These are phyloP conservation scores for Mortierella sp. DNA, from an alignment of 371 early-diverging fungal genomes.

Conservation along the genomic window DNA sequence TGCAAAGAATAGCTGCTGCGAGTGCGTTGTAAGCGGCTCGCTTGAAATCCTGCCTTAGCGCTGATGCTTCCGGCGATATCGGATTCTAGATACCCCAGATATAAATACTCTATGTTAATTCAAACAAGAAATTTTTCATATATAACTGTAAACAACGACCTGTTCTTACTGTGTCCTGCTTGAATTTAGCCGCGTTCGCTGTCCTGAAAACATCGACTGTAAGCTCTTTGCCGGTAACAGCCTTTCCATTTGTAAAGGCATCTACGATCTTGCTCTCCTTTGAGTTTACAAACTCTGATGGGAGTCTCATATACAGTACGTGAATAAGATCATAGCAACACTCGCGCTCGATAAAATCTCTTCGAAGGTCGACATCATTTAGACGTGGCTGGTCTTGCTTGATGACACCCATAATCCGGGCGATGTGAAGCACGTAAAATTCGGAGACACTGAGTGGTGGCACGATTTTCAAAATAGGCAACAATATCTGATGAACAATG, in stretches of 20 bases:
- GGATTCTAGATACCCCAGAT: constrained; percentile 17
- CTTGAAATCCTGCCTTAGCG: constrained; percentile 57
- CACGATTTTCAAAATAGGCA: constrained; percentile 62
- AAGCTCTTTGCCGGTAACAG: constrained; percentile 47
- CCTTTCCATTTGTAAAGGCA: constrained; percentile 31
- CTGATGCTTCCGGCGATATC: constrained; percentile 35
- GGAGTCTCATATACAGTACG: constrained; percentile 58
- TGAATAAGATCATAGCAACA: constrained; percentile 58
- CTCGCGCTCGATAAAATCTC: constrained; percentile 61
- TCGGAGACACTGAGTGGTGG: constrained; percentile 58
- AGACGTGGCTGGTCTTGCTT: constrained; percentile 45
- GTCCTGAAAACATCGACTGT: constrained; percentile 52
- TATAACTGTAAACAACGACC: neutral
- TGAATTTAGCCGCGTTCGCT: constrained; percentile 51
- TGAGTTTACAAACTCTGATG: constrained; percentile 55
- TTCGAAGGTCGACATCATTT: constrained; percentile 55
- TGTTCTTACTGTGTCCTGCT: constrained; percentile 37
- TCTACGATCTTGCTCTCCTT: constrained; percentile 58
- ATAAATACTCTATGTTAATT: neutral
- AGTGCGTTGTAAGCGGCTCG: constrained; percentile 74
- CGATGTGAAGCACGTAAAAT: constrained; percentile 65
- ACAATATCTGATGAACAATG: constrained; percentile 59
- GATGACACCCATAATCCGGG: constrained; percentile 62
- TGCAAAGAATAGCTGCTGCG: constrained; percentile 67
- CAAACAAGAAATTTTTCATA: neutral